Evolutionary conservation across 345 rosid genomes (phyloP).

Genomic region (Physaria fendleri): DNA sequence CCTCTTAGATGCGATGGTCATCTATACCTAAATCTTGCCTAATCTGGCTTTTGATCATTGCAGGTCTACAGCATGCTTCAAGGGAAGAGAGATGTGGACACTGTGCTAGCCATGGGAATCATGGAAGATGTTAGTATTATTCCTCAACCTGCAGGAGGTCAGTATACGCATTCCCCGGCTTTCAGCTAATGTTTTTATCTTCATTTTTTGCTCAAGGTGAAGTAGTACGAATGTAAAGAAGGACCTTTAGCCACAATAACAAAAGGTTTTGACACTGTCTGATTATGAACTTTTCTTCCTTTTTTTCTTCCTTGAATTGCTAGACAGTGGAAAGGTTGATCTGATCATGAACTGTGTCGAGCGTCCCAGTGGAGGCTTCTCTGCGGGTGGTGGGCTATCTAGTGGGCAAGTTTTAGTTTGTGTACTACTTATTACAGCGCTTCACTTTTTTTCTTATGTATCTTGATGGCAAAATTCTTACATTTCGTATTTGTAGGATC

Average conservation of each 20-base stretch:
- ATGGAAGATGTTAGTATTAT: constrained; percentile 94
- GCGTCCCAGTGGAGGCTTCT: constrained; percentile 92
- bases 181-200: not conserved
- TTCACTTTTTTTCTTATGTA: constrained; percentile 4
- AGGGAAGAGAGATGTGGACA: constrained; percentile 90
- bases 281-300: not conserved
- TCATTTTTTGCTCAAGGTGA: constrained; percentile 10
- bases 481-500: constrained; percentile 65
- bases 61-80: constrained; percentile 95
- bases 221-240: not conserved
- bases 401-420: constrained; percentile 62
- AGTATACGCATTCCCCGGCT: constrained; percentile 9
- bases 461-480: constrained; percentile 7
- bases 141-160: constrained; percentile 98
- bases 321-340: constrained; percentile 86
- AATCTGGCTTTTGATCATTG: constrained; percentile 8
- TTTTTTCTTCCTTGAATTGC: not conserved
- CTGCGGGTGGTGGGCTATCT: constrained; percentile 95
- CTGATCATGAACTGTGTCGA: constrained; percentile 90
- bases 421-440: not conserved
- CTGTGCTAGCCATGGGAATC: constrained; percentile 90
- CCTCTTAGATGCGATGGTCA: constrained; percentile 1
- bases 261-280: not conserved
- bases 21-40: not conserved
- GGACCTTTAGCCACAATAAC: not conserved